Evolutionary conservation across 1,284 basidiomycete species (phyloP), one percentile per base, ranked within the genome.

Genomic region (Rhodofomes roseus): DNA sequence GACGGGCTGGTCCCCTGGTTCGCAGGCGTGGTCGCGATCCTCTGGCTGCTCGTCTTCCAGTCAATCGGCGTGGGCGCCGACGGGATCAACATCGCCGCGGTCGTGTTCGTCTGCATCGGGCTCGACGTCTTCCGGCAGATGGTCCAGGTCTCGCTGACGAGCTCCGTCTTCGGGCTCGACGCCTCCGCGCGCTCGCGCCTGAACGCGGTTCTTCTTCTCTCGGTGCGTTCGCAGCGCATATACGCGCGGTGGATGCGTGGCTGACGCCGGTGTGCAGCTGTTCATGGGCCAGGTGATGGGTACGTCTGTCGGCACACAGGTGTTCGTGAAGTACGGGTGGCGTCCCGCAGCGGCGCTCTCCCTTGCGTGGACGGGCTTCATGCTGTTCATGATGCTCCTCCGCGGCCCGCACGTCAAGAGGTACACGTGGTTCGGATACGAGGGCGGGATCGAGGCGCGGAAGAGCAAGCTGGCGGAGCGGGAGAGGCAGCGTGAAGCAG

Each of bases 251-350:
- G 18, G 14, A 12, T n/a, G 14, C 16, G 18, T 23, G 37, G 1
- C 31, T 48, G 55, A 48, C 14, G 29, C 37, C 58, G 23, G 8
- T 1, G 12, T 54, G 31, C 56, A 71, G 69, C 59, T 70, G 9
- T 81, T 81, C 60, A 69, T 76, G 16, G 81, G 81, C 0, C 79
- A 81, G 62, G 77, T 80, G 7, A 78, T 81, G 62, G 84, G 84
- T 16, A 84, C 83, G 5, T 76, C 82, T 0, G 79, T 75, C 3
- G 79, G 83, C 31, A 79, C 81, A 2, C 76, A 77, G 56, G 73
- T 85, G 5, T 85, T 83, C 67, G 73, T 80, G 4, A 61, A 69
- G 25, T 71, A 80, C 57, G 83, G 83, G 18, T 85, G 83, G 84
- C 74, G 76, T 20, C 73, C 80, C 1, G 76, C 79, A 2, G 78